phyloP scores from a whole-genome alignment of 169 alveolate genomes.

The Eimeria praecox region DNA sequence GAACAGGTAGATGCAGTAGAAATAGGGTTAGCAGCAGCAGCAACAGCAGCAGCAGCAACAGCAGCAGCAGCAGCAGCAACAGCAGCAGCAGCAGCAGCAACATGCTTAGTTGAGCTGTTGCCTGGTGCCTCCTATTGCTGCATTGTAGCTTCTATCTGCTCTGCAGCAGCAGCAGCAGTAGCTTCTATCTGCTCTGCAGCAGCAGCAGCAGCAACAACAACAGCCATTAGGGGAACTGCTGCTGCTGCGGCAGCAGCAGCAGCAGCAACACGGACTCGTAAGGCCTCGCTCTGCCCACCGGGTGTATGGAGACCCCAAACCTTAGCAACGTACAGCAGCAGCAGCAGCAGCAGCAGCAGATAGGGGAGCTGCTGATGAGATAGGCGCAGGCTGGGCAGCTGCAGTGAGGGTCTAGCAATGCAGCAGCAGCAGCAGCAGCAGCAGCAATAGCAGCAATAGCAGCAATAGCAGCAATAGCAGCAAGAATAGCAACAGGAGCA shows the following conservation, averaged over 20 bases:
- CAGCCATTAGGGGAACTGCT: no score
- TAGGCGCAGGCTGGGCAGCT: no score
- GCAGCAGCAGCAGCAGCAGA: no score
- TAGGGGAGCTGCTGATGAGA: no score
- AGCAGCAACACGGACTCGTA: neutral
- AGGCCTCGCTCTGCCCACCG: neutral
- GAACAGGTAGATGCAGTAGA: no score
- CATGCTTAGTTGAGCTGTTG: no score
- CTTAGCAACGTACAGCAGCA: no score
- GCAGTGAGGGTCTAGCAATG: no score
- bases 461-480: neutral
- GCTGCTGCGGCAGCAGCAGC: neutral
- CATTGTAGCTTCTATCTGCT: no score
- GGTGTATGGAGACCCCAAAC: no score
- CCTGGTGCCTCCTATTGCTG: no score
- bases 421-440: neutral
- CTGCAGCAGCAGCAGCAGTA: neutral
- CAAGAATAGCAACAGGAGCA: neutral
- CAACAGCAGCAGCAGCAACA: neutral
- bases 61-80: neutral
- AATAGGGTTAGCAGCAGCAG: no score
- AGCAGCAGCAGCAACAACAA: neutral
- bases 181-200: neutral
- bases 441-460: neutral
- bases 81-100: neutral